phyloP scores from a whole-genome alignment of 2,329 filamentous ascomycete species.

The Epichloe gansuensis region DNA sequence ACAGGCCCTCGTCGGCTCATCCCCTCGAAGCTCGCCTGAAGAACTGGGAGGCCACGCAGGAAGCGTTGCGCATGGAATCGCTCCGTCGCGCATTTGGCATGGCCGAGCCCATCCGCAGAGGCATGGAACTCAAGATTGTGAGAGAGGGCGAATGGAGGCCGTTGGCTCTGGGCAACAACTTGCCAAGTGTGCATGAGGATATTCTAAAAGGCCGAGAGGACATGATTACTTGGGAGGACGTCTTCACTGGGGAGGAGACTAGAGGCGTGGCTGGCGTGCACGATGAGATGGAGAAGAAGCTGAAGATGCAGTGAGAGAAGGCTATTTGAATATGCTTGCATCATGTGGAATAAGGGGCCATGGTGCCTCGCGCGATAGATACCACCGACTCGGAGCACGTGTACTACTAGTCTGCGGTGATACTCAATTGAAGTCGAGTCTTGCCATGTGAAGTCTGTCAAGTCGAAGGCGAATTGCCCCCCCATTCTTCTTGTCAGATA shows the following conservation, averaged over 20 bases:
- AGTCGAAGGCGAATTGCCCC: too few species aligned
- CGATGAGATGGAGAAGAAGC: slow-evolving; percentile 85
- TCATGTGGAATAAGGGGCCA: too few species aligned
- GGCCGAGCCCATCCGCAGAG: slow-evolving; percentile 80
- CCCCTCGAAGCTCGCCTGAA: slow-evolving; percentile 84
- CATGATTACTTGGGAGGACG: slow-evolving; percentile 83
- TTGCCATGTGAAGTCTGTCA: too few species aligned
- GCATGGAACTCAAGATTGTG: slow-evolving; percentile 91
- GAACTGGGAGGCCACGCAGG: slow-evolving; percentile 83
- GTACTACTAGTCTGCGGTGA: too few species aligned
- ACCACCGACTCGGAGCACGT: too few species aligned
- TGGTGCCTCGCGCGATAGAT: too few species aligned
- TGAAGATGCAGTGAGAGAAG: slow-evolving; percentile 52
- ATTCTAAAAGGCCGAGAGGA: slow-evolving; percentile 71
- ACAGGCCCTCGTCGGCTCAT: slow-evolving; percentile 51
- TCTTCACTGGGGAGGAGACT: slow-evolving; percentile 71
- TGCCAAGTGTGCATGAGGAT: slow-evolving; percentile 71
- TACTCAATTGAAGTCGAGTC: too few species aligned
- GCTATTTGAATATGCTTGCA: background rate
- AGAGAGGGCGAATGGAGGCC: slow-evolving; percentile 71
- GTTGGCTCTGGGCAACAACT: slow-evolving; percentile 47
- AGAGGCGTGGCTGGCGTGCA: slow-evolving; percentile 63
- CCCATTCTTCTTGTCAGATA: too few species aligned
- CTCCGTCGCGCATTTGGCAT: slow-evolving; percentile 83
- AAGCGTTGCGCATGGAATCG: slow-evolving; percentile 74